phyloP scores from a whole-genome alignment of 176 grass and related monocot genomes.

The Ensete glaucum region DNA sequence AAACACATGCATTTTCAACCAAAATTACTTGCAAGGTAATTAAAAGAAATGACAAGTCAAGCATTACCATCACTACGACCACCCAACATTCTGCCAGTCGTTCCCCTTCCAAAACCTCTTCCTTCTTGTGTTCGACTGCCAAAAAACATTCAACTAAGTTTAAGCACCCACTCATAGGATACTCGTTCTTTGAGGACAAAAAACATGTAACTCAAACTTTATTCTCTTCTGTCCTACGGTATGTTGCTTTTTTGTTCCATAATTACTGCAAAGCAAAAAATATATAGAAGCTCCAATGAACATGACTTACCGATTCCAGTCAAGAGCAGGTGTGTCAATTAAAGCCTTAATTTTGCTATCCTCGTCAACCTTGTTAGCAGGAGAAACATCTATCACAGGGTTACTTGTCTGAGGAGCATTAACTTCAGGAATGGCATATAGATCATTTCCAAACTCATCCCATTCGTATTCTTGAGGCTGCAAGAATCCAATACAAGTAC shows the following conservation, averaged over 20 bases:
- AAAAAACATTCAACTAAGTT: not conserved
- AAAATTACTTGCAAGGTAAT: not conserved
- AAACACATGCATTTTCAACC: not conserved
- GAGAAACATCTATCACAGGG: slow-evolving; percentile 35
- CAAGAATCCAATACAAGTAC: slow-evolving; percentile 23
- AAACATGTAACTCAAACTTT: not conserved
- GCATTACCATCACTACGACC: slow-evolving; percentile 85
- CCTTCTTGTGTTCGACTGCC: slow-evolving; percentile 71
- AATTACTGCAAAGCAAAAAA: too few species aligned
- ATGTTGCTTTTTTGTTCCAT: too few species aligned
- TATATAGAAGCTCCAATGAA: not conserved
- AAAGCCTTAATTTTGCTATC: slow-evolving; percentile 90
- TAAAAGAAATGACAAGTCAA: slow-evolving; percentile 10
- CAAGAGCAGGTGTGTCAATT: slow-evolving; percentile 62
- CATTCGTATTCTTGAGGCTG: slow-evolving; percentile 95
- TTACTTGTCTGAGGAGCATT: slow-evolving; percentile 46
- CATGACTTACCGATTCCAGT: slow-evolving; percentile 62
- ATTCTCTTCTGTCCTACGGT: not conserved
- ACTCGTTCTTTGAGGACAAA: too few species aligned
- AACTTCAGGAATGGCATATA: slow-evolving; percentile 54
- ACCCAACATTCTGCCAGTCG: slow-evolving; percentile 62
- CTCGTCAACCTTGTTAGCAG: slow-evolving; percentile 69
- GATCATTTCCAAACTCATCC: slow-evolving; percentile 90
- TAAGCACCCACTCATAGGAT: not conserved
- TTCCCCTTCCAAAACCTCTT: slow-evolving; percentile 88